These are phyloP conservation scores for Daldinia sp. DNA, from an alignment of 2,329 filamentous ascomycete genomes.

Conservation along the genomic window DNA sequence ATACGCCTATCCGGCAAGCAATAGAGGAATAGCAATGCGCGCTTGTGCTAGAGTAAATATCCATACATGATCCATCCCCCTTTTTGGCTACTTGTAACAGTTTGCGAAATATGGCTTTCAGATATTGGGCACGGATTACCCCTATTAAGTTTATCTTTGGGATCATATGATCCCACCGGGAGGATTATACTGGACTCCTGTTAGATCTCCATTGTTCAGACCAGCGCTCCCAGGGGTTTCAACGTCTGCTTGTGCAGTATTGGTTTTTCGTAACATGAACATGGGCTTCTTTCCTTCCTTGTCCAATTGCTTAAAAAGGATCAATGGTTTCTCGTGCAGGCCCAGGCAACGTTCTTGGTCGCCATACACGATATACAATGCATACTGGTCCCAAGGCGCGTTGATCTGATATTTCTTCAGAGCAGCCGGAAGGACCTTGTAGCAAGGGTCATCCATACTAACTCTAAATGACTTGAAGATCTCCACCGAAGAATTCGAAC, in stretches of 20 bases:
- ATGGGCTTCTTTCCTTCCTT: slow-evolving; percentile 98
- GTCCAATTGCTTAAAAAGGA: slow-evolving; percentile 96
- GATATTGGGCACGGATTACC: slow-evolving; percentile 15
- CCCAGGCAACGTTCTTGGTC: slow-evolving; percentile 95
- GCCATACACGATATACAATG: slow-evolving; percentile 98
- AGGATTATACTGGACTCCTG: slow-evolving; percentile 66
- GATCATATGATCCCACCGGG: slow-evolving; percentile 70
- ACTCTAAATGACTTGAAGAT: slow-evolving; percentile 99
- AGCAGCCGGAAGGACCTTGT: slow-evolving; percentile 95
- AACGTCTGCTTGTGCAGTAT: slow-evolving; percentile 63
- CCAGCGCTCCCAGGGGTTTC: slow-evolving; percentile 68
- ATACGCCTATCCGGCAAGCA: slow-evolving; percentile 12
- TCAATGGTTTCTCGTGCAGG: slow-evolving; percentile 91
- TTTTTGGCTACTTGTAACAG: slow-evolving; percentile 21
- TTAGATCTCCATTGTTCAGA: slow-evolving; percentile 57
- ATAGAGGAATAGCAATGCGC: slow-evolving; percentile 28
- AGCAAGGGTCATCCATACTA: slow-evolving; percentile 96
- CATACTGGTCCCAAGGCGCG: slow-evolving; percentile 96
- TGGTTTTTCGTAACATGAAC: slow-evolving; percentile 92
- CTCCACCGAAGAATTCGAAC: slow-evolving; percentile 76
- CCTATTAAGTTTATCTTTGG: neutral
- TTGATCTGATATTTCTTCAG: slow-evolving; percentile 99
- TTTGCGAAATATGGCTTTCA: slow-evolving; percentile 21
- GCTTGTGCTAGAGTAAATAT: slow-evolving; percentile 18
- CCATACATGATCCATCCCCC: slow-evolving; percentile 9